Evolutionary conservation across 2,329 filamentous ascomycete species (phyloP), one percentile per base, ranked within the genome.

Genomic region (Penicillium oxalicum): DNA sequence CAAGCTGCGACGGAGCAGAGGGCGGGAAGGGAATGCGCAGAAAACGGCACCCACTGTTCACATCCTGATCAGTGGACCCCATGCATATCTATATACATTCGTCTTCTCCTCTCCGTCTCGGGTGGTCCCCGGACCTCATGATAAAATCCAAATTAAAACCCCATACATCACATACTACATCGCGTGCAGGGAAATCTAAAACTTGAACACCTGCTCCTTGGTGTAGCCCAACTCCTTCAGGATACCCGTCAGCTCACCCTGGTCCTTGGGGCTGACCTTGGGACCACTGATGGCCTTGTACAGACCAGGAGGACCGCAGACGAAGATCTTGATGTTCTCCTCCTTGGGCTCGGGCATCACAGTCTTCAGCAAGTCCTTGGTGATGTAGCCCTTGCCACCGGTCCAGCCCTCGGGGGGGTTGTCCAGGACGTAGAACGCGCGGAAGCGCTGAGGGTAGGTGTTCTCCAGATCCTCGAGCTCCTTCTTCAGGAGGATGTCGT

Each of bases 181-280:
- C 18, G 13, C 13, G 28, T 42, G 27, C 36, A 6, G 29, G n/a
- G 9, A 6, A 24, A 38, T 52, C 52, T 83, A 95, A 65, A 95
- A 95, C 80, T 97, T 97, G 78, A 88, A 95, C 33, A 97, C 91
- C 76, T 97, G 93, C 51, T 97, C 88, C 77, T 88, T 83, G 58
- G 65, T 77, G 73, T 89, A 90, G 37, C 90, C 90, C 34, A 96
- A 77, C 62, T 95, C 88, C 75, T 89, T 86, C 57, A 98, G 76
- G 56, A 84, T 76, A 55, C 88, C 93, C 7, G 76, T 76, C 57
- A 98, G 78, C 74, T 97, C 91, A 60, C 93, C 93, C 76, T 98
- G 93, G 69, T 98, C 90, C 63, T 81, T 78, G n/a, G 91, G 90
- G 73, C 86, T 93, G 70, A 86, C 84, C 87, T 98, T 97, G 64